Conservation (phyloP, 2,329 filamentous ascomycete genomes). For the Piedraia hortae region DNA sequence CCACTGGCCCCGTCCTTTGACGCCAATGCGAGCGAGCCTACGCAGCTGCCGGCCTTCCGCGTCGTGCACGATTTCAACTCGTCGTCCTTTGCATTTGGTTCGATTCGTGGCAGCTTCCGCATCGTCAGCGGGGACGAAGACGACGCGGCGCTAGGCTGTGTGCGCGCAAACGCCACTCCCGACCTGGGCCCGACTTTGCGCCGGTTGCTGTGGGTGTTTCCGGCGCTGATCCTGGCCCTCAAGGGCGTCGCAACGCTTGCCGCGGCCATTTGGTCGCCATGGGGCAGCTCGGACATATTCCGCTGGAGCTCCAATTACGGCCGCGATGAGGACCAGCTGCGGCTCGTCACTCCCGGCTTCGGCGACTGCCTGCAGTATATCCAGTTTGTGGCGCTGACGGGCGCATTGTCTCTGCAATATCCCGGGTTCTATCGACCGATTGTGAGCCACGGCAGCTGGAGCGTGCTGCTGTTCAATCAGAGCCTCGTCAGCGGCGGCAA, state of each 20-base stretch:
- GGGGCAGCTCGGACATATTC: slow-evolving; percentile 75
- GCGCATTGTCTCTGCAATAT: slow-evolving; percentile 64
- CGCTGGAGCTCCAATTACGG: slow-evolving; percentile 97
- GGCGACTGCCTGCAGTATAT: slow-evolving; percentile 93
- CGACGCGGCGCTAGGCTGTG: slow-evolving; percentile 43
- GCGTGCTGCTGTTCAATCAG: slow-evolving; percentile 71
- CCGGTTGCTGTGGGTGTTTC: slow-evolving; percentile 47
- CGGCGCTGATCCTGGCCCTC: slow-evolving; percentile 48
- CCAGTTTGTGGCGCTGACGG: slow-evolving; percentile 70
- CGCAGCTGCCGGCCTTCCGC: slow-evolving; percentile 40
- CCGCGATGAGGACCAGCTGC: slow-evolving; percentile 67
- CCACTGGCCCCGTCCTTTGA: slow-evolving; percentile 50
- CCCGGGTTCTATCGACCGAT: slow-evolving; percentile 87
- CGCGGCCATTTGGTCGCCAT: slow-evolving; percentile 71
- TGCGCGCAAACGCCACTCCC: slow-evolving; percentile 61
- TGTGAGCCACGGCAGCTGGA: slow-evolving; percentile 70
- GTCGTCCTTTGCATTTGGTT: slow-evolving; percentile 67
- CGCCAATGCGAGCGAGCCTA: slow-evolving; percentile 23
- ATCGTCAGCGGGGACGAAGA: slow-evolving; percentile 45
- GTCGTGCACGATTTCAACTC: slow-evolving; percentile 48
- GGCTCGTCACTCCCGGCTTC: slow-evolving; percentile 84
- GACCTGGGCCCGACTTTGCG: slow-evolving; percentile 42
- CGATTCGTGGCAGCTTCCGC: slow-evolving; percentile 44
- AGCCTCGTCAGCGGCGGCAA: slow-evolving; percentile 49
- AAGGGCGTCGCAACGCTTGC: slow-evolving; percentile 61